These are phyloP conservation scores for Coniella vitis DNA, from an alignment of 2,329 filamentous ascomycete genomes.

Conservation along the genomic window DNA sequence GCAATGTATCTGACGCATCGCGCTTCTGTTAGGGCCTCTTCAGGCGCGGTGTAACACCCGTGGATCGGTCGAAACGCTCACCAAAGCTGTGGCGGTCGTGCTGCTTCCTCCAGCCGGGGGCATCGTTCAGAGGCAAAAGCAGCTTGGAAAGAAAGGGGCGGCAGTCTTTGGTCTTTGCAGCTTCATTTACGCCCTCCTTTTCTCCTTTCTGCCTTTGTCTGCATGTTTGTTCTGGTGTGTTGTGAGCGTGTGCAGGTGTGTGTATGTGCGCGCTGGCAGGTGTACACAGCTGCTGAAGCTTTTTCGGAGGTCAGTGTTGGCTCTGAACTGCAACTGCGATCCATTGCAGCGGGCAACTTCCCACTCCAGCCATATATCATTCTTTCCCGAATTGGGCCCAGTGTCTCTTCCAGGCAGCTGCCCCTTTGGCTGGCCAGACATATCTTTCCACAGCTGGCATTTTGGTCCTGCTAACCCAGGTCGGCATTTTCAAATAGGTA, in stretches of 20 bases:
- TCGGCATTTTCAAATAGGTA: not conserved
- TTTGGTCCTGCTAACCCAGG: not conserved
- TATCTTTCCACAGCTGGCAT: not conserved
- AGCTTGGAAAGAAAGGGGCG: not conserved
- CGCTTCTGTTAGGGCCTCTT: too few relatives aligned
- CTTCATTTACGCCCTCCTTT: too few relatives aligned
- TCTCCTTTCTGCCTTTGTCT: too few relatives aligned
- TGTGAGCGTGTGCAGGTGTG: too few relatives aligned
- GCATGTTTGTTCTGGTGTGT: too few relatives aligned
- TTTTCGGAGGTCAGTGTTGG: not conserved
- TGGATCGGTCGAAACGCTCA: too few relatives aligned
- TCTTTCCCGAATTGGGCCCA: conserved; percentile 1
- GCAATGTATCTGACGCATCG: not conserved
- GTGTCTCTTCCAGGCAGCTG: not conserved
- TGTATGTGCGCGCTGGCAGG: not conserved
- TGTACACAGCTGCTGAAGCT: too few relatives aligned
- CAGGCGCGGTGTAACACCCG: too few relatives aligned
- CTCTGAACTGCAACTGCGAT: not conserved
- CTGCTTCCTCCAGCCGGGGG: not conserved
- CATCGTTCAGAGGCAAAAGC: not conserved
- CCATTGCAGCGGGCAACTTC: not conserved
- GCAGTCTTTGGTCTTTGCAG: not conserved
- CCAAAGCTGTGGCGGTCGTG: too few relatives aligned
- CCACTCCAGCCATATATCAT: not conserved
- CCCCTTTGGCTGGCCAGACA: conserved; percentile 17